Percentiles rank a stretch among this genome's conserved stretches.
Evolutionary conservation across 2,329 filamentous ascomycete genomes (phyloP).

Genomic region (Clarireedia sp.): DNA sequence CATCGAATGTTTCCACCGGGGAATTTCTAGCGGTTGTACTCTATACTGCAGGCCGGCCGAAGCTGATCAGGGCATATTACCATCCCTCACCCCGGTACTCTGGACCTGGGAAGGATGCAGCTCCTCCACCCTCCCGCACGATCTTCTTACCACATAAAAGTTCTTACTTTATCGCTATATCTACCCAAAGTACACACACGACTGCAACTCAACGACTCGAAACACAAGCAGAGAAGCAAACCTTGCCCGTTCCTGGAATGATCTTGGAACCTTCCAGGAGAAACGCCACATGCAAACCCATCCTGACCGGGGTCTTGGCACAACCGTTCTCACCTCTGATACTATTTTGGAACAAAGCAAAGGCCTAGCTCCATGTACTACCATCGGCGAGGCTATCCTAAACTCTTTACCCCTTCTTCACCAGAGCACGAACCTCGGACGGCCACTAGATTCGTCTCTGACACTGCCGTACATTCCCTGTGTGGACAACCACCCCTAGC

Average conservation of each 20-base stretch:
- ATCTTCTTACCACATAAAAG: neutral
- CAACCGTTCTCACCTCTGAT: constrained; percentile 1
- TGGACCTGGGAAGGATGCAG: constrained; percentile 6
- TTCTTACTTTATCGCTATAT: neutral
- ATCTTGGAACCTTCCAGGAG: neutral
- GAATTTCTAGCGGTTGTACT: constrained; percentile 8
- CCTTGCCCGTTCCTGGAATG: neutral
- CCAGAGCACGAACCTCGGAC: constrained; percentile 8
- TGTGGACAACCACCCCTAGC: constrained; percentile 4
- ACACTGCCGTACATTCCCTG: constrained; percentile 1
- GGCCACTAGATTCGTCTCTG: constrained; percentile 5
- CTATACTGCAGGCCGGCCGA: neutral
- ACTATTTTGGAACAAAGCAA: neutral
- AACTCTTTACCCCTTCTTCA: constrained; percentile 2
- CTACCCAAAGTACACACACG: neutral
- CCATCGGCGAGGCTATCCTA: constrained; percentile 7
- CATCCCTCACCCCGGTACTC: neutral
- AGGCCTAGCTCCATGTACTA: constrained; percentile 3
- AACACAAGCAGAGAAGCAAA: neutral
- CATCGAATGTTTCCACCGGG: constrained; percentile 10
- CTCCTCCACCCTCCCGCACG: neutral
- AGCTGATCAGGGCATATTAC: neutral
- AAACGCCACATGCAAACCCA: neutral
- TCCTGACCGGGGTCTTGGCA: neutral
- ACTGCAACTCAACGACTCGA: neutral